Percentiles rank a stretch among this genome's conserved stretches.
Evolutionary conservation across 257 asterid genomes (phyloP).

Genomic region (Penstemon davidsonii): DNA sequence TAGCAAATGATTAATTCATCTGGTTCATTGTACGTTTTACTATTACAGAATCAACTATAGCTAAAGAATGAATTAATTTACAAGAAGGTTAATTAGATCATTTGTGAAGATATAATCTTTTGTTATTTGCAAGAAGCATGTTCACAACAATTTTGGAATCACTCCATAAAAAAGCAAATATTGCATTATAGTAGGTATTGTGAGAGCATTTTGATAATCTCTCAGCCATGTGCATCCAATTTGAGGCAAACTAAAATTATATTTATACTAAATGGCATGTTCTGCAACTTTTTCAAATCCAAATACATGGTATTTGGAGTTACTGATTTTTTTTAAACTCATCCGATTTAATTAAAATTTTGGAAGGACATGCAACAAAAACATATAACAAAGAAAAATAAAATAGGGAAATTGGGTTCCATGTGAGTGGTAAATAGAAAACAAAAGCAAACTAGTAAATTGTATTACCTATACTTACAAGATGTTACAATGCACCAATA

Average conservation of each 20-base stretch:
- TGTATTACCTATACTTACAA: conserved; percentile 36
- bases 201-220: conserved; percentile 38
- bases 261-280: neutral
- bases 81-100: neutral
- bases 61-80: too few relatives aligned
- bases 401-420: conserved; percentile 43
- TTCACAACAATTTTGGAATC: conserved; percentile 26
- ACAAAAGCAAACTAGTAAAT: neutral
- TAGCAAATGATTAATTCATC: too few relatives aligned
- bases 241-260: conserved; percentile 22
- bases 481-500: too few relatives aligned
- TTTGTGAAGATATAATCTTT: neutral
- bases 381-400: conserved; percentile 32
- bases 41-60: too few relatives aligned
- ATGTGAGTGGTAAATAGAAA: conserved; percentile 35
- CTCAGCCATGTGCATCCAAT: conserved; percentile 61
- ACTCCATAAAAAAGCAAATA: neutral
- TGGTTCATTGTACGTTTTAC: too few relatives aligned
- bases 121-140: conserved; percentile 24
- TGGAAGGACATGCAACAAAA: conserved; percentile 36
- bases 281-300: conserved; percentile 34
- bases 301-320: too few relatives aligned
- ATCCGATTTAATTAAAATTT: conserved; percentile 24
- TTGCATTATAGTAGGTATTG: conserved; percentile 25
- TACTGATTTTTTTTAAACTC: conserved; percentile 15